Percentiles rank a stretch among this genome's conserved stretches.
These are phyloP conservation scores for Talinum fruticosum DNA, from an alignment of 148 eudicot genomes.

Conservation along the genomic window DNA sequence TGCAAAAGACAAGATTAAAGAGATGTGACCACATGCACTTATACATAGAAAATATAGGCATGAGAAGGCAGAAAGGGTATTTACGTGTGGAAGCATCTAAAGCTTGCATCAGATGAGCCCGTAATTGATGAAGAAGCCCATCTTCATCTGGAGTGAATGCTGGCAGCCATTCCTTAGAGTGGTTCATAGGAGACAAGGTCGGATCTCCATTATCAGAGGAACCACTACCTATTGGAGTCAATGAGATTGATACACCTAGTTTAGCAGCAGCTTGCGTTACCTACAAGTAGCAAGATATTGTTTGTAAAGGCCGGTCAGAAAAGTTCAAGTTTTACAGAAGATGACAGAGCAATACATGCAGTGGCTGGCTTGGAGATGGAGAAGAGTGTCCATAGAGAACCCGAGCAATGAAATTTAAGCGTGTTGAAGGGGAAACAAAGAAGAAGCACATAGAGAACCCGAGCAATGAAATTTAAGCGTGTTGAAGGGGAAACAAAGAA, in stretches of 20 bases:
- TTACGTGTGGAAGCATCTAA: conserved; percentile 65
- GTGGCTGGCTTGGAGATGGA: background rate
- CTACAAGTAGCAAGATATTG: conserved; percentile 31
- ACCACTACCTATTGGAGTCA: conserved; percentile 65
- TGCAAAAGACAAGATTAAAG: conserved; percentile 24
- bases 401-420: background rate
- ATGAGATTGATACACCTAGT: conserved; percentile 60
- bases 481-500: background rate
- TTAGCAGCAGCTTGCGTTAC: conserved; percentile 82
- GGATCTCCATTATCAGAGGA: conserved; percentile 47
- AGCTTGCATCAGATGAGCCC: conserved; percentile 69
- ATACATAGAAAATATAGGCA: background rate
- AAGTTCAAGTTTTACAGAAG: background rate
- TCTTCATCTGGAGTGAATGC: conserved; percentile 74
- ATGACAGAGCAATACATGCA: background rate
- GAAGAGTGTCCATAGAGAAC: background rate
- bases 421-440: background rate
- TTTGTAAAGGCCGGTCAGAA: background rate
- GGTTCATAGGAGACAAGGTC: conserved; percentile 49
- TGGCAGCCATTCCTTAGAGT: conserved; percentile 72
- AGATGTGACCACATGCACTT: conserved; percentile 5
- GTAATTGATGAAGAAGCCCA: conserved; percentile 76
- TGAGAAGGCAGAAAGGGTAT: conserved; percentile 11
- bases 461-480: background rate
- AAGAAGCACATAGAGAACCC: background rate